Conservation (phyloP, 179 eudicot species). For the Beta corolliflora region DNA sequence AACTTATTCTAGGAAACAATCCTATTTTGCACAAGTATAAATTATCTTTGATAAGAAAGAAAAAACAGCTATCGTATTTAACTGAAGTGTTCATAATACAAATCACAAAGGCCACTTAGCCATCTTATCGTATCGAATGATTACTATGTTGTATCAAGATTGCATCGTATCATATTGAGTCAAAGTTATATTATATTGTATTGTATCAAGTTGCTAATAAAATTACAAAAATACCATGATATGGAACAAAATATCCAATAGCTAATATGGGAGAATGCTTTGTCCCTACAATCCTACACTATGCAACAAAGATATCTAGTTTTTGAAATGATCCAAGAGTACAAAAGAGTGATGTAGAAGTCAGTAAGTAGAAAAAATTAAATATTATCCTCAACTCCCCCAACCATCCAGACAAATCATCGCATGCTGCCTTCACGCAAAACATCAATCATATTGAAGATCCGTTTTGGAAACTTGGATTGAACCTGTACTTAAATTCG, state of each 20-base stretch:
- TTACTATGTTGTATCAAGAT: too few species aligned
- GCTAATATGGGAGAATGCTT: too few species aligned
- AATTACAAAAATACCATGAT: too few species aligned
- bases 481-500: conserved; percentile 40
- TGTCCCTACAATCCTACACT: not conserved
- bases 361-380: not conserved
- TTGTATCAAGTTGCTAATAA: too few species aligned
- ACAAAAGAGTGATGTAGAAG: not conserved
- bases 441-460: conserved; percentile 84
- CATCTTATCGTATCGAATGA: not conserved
- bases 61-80: not conserved
- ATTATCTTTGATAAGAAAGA: not conserved
- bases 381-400: not conserved
- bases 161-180: too few species aligned
- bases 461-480: conserved; percentile 53
- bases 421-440: conserved; percentile 90
- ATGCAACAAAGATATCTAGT: not conserved
- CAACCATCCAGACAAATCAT: conserved; percentile 29
- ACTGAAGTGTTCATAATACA: not conserved
- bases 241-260: too few species aligned
- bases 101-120: not conserved
- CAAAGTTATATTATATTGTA: too few species aligned
- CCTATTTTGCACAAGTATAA: not conserved
- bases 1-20: too few species aligned
- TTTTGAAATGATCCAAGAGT: not conserved